These are phyloP conservation scores for Fusarium praegraminearum DNA, from an alignment of 2,329 filamentous ascomycete genomes.

Conservation along the genomic window DNA sequence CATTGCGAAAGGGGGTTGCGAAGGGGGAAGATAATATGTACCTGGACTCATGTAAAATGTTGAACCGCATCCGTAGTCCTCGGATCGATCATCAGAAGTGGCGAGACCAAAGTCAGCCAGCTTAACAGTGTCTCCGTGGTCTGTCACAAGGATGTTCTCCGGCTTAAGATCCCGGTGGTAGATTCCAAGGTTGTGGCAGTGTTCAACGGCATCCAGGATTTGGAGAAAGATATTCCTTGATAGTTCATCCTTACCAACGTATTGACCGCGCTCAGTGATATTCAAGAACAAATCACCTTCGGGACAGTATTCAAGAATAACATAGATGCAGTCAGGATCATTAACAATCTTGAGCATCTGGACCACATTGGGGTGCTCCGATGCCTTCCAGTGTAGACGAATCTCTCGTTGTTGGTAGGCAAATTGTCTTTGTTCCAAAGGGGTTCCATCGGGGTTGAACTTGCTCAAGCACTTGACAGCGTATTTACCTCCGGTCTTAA, in stretches of 20 bases:
- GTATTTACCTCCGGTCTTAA: conserved; percentile 83
- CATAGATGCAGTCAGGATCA: conserved; percentile 90
- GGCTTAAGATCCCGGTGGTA: conserved; percentile 98
- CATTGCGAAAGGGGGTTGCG: conserved; percentile 19
- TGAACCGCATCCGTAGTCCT: conserved; percentile 97
- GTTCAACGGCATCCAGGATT: conserved; percentile 94
- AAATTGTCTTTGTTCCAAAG: conserved; percentile 84
- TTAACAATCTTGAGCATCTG: conserved; percentile 95
- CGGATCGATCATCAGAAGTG: conserved; percentile 83
- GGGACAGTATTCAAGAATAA: conserved; percentile 95
- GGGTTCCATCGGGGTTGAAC: conserved; percentile 75
- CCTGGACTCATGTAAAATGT: conserved; percentile 99
- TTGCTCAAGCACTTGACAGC: conserved; percentile 98
- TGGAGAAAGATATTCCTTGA: conserved; percentile 92
- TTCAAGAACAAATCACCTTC: conserved; percentile 97
- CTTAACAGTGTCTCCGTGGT: conserved; percentile 90
- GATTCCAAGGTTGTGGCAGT: conserved; percentile 92
- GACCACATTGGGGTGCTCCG: conserved; percentile 91
- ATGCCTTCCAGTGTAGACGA: conserved; percentile 88
- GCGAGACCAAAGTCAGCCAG: conserved; percentile 97
- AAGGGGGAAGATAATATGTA: conserved; percentile 61
- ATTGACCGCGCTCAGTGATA: conserved; percentile 95
- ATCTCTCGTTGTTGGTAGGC: conserved; percentile 96
- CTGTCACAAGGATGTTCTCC: conserved; percentile 94
- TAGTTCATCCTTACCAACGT: conserved; percentile 90